phyloP scores from a whole-genome alignment of 2,329 filamentous ascomycete species.

The Chaetomium olivaceum region DNA sequence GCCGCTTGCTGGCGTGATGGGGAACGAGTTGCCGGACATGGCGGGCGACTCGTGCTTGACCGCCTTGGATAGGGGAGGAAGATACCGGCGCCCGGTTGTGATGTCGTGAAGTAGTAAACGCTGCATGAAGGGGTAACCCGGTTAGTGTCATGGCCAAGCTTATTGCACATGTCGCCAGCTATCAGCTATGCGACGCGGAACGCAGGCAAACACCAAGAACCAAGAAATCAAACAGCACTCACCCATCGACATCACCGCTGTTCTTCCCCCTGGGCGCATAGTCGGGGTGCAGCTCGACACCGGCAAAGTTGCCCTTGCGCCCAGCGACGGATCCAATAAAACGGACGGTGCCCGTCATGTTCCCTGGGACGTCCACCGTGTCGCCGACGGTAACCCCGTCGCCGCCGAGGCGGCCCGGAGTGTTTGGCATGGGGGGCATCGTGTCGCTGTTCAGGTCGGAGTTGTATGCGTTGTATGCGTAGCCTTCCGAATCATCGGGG shows the following conservation, averaged over 20 bases:
- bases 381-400: conserved; percentile 73
- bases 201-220: conserved; percentile 10
- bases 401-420: conserved; percentile 50
- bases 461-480: conserved; percentile 51
- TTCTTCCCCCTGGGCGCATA: conserved; percentile 89
- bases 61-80: conserved; percentile 87
- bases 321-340: conserved; percentile 85
- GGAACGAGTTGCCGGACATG: conserved; percentile 54
- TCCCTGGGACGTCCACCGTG: conserved; percentile 85
- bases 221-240: conserved; percentile 38
- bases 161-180: conserved; percentile 12
- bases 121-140: conserved; percentile 41
- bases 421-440: conserved; percentile 56
- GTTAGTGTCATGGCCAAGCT: conserved; percentile 32
- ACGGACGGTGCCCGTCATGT: conserved; percentile 86
- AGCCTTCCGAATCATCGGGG: conserved; percentile 65
- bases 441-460: conserved; percentile 49
- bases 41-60: conserved; percentile 63
- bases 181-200: neutral
- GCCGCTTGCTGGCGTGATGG: conserved; percentile 65
- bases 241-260: conserved; percentile 94
- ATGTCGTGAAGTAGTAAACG: conserved; percentile 78
- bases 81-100: conserved; percentile 79
- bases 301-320: conserved; percentile 88
- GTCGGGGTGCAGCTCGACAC: conserved; percentile 82